Evolutionary conservation across 768 basidiomycete species (phyloP), one percentile per base, ranked within the genome.

Genomic region (Leccinum longicurvipes): DNA sequence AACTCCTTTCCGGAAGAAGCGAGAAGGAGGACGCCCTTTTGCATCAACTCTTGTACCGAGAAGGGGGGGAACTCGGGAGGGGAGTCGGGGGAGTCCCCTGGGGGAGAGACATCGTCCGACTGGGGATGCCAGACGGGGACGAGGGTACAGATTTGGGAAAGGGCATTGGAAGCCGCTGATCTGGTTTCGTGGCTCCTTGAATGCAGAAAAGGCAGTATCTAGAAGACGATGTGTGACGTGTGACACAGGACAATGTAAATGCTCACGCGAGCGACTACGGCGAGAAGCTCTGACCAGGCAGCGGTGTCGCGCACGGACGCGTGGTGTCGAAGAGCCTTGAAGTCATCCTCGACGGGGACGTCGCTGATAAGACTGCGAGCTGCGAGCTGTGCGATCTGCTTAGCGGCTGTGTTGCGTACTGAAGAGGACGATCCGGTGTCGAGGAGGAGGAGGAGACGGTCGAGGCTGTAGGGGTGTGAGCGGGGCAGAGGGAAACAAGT

Each of bases 1-100:
- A 93, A 98, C 71, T 99, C 96, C 64, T 93, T 93, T 6, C 96
- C 96, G 0, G 95, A 94, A 3, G 93, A 96, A 1, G 92, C 90
- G 2, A 99, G 79, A 4, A 99, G 81, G 3, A 92, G 81, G 24
- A 82, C 84, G 6, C 87, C 86, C 55, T 85, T 86, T n/a, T 83
- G 71, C 59, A 97, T 81, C 21, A 94, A 76, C 47, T 89, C 85
- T 57, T 79, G 76, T 17, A 96, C 84, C 17, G 89, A 89, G 67
- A 95, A 90, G 10, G 79, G 78, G 10, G 87, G 84, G 55, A 87
- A 95, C 3, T 83, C 82, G 1, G 85, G 84, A 6, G 75, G 67
- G 8, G 68, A 60, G 0, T 61, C 39, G 12, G 69, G 61, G 47
- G 66, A 62, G 42, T 73, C 71, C 15, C 65, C 62, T 0, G 65